Base-by-base conservation (phyloP, 257 asterid species). In the Penstemon newberryi region DNA sequence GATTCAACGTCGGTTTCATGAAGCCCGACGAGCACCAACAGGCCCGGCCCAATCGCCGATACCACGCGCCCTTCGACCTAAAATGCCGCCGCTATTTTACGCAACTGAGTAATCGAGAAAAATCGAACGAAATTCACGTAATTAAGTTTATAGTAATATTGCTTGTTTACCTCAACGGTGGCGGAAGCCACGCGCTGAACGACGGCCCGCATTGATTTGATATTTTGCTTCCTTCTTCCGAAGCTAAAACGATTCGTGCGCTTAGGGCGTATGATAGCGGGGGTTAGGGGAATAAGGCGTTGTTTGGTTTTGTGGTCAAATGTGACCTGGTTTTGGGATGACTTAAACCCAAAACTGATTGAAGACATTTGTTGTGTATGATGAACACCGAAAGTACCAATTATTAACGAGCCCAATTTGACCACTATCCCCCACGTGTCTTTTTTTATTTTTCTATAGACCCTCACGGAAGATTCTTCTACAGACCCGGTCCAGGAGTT, bases 171-270 rank as follows among this genome's bases (percentile, higher is more conserved):
- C 95, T 91, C 96, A 8, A 91, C 96, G 71, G 88, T 86, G 66
- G 97, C 97, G 65, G 96, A 91, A 66, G 81, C 81, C 33, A 91
- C 96, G 11, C 97, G 90, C 88, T 90, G 97, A 71, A 90, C 87
- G 38, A 88, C 84, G 49, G 92, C 95, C 82, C 92, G 82, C 96
- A 90, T 90, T 65, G 92, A 84, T 72, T 36, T 74, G 77, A 85
- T 56, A 8, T 58, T 8, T 33, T 7, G 73, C 45, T 51, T 74
- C 69, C 79, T 69, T 69, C 69, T 71, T 56, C 71, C 64, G 58
- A 59, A 52, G 75, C 63, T 72, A 43, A 59, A 45, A n/a, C 38
- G 53, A 64, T 33, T 64, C 50, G 79, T 10, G 69, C 81, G 78
- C 69, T 56, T 73, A 59, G 58, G 80, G 82, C 82, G 83, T n/a